Evolutionary conservation across 176 grass and related monocot species (phyloP).

Genomic region (Thinopyrum elongatum): DNA sequence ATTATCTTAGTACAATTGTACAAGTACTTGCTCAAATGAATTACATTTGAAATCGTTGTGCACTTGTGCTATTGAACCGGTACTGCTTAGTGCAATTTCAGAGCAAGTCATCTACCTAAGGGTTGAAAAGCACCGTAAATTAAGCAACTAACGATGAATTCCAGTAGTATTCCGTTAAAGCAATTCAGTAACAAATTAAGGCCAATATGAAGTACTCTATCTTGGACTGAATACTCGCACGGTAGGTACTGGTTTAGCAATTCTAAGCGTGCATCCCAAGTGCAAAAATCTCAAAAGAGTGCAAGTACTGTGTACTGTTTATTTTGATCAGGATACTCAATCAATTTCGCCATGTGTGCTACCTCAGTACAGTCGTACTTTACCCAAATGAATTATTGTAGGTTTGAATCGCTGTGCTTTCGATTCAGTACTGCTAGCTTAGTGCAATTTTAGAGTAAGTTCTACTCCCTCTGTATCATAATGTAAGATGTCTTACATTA

Average conservation of each 20-base stretch:
- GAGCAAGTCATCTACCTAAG: too few relatives aligned
- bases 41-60: neutral
- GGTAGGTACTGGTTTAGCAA: too few relatives aligned
- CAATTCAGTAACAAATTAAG: too few relatives aligned
- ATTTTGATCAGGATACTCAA: neutral
- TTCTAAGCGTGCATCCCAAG: neutral
- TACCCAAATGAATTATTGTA: neutral
- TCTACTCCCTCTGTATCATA: too few relatives aligned
- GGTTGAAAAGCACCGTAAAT: too few relatives aligned
- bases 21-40: neutral
- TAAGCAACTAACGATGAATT: too few relatives aligned
- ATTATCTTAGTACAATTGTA: neutral
- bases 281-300: neutral
- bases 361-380: neutral
- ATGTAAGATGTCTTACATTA: too few relatives aligned
- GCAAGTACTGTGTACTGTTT: neutral
- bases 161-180: too few relatives aligned
- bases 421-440: neutral
- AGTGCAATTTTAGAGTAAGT: neutral
- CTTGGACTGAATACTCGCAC: too few relatives aligned
- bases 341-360: constrained; percentile 1
- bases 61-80: too few relatives aligned
- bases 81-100: too few relatives aligned
- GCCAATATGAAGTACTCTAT: too few relatives aligned
- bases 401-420: neutral